Conservation (phyloP, 2,329 filamentous ascomycete species). For the Periconia digitata region DNA sequence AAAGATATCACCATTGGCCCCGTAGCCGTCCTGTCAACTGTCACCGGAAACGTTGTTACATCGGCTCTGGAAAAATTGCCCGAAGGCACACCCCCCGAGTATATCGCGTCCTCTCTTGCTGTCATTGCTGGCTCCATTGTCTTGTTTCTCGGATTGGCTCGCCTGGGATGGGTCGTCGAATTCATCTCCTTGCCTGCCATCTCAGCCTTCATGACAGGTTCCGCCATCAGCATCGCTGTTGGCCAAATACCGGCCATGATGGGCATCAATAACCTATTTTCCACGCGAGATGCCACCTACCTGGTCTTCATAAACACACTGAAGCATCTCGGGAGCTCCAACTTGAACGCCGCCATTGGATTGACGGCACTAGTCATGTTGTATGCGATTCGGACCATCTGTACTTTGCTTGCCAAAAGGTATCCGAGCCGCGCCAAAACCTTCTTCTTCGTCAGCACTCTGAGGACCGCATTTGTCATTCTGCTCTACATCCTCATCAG, state of each 20-base stretch:
- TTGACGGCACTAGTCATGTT: conserved; percentile 77
- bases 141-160: conserved; percentile 74
- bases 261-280: conserved; percentile 72
- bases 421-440: conserved; percentile 69
- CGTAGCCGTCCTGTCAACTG: conserved; percentile 90
- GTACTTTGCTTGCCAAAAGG: conserved; percentile 67
- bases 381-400: conserved; percentile 66
- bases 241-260: conserved; percentile 83
- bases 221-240: conserved; percentile 82
- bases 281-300: conserved; percentile 78
- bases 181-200: conserved; percentile 90
- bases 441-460: conserved; percentile 84
- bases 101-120: conserved; percentile 63
- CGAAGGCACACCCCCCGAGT: conserved; percentile 35
- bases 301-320: conserved; percentile 82
- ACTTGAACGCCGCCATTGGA: conserved; percentile 80
- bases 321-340: conserved; percentile 64
- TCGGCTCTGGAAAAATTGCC: conserved; percentile 58
- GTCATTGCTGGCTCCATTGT: conserved; percentile 81
- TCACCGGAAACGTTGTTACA: conserved; percentile 78
- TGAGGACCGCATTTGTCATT: conserved; percentile 87
- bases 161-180: conserved; percentile 89
- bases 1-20: conserved; percentile 98
- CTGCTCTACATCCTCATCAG: conserved; percentile 87
- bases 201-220: conserved; percentile 97